phyloP scores from a whole-genome alignment of 495 filamentous ascomycete genomes.

The Xylaria castorea region DNA sequence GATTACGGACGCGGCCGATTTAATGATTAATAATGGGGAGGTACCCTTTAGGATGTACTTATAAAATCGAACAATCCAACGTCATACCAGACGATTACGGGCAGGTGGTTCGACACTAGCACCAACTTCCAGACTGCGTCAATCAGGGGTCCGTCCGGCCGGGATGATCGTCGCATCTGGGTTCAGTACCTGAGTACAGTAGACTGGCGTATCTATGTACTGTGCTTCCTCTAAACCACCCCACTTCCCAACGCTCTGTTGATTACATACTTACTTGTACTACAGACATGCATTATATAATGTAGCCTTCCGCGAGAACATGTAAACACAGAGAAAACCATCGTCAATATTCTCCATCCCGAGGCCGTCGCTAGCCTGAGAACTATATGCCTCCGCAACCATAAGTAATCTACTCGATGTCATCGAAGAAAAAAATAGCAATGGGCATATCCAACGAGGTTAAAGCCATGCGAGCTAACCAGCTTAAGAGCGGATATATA shows the following conservation, averaged over 20 bases:
- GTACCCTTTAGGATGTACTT: neutral
- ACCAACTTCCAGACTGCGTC: conserved; percentile 2
- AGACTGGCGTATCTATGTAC: no score
- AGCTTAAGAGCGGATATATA: no score
- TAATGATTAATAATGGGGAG: conserved; percentile 24
- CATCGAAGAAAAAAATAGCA: no score
- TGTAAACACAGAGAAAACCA: no score
- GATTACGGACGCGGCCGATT: neutral
- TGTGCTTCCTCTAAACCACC: neutral
- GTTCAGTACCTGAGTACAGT: neutral
- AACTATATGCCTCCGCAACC: no score
- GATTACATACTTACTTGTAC: neutral
- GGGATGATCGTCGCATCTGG: conserved; percentile 7
- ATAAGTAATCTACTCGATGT: no score
- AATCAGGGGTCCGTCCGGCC: conserved; percentile 11
- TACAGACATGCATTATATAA: no score
- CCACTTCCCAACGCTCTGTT: neutral
- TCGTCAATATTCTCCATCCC: no score
- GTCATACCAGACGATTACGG: conserved; percentile 28
- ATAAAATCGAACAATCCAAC: conserved; percentile 25
- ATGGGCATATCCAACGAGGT: no score
- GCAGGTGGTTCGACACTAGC: conserved; percentile 25
- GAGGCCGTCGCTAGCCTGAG: no score
- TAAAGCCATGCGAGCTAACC: no score
- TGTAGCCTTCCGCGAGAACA: no score